phyloP scores from a whole-genome alignment of 78 protist species.

The Dictyostelium capitatum region DNA sequence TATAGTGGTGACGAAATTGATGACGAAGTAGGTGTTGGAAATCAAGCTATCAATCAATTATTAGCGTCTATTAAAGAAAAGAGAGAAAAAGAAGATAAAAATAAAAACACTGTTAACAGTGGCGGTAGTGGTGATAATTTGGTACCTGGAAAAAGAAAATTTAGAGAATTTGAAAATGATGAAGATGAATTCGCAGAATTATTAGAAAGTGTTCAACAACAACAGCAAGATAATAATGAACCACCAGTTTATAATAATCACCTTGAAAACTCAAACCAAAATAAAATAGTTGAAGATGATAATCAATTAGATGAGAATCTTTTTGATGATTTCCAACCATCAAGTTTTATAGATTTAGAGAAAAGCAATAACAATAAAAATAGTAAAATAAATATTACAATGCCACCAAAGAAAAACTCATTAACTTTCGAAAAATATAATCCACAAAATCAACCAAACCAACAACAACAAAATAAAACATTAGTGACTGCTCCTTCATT shows the following conservation, averaged over 20 bases:
- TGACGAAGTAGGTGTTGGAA: neutral
- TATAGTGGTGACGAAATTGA: neutral
- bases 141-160: neutral
- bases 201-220: neutral
- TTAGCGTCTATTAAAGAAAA: neutral
- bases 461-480: too few species aligned
- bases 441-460: too few species aligned
- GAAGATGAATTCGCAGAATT: neutral
- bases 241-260: neutral
- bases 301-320: constrained; percentile 19
- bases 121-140: neutral
- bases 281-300: neutral
- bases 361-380: too few species aligned
- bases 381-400: too few species aligned
- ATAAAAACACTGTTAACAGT: neutral
- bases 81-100: neutral
- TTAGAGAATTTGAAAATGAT: neutral
- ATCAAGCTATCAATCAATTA: neutral
- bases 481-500: neutral
- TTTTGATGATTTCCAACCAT: neutral
- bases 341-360: neutral
- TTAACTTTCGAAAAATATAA: too few species aligned
- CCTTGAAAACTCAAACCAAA: neutral
- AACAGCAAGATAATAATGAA: neutral
- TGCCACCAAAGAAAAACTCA: too few species aligned